These are phyloP conservation scores for Podaxis sp. DNA, from an alignment of 768 basidiomycete species.

Conservation along the genomic window DNA sequence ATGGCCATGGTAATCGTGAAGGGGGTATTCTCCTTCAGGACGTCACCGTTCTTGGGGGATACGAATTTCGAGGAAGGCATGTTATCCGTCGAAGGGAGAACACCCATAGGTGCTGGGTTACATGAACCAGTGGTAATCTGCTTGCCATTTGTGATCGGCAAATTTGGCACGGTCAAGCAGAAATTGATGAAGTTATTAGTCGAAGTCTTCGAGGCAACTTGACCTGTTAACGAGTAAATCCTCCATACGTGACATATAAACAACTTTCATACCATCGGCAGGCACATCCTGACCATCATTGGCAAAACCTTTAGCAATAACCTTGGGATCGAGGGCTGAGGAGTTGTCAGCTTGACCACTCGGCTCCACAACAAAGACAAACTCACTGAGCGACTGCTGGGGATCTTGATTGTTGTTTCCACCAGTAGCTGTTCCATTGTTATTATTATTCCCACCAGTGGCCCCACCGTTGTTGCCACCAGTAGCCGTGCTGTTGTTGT, in stretches of 20 bases:
- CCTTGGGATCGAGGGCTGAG: conserved; percentile 33
- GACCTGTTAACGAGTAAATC: conserved; percentile 40
- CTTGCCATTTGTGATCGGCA: conserved; percentile 52
- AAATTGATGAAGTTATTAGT: conserved; percentile 65
- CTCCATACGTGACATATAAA: conserved; percentile 22
- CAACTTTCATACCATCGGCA: conserved; percentile 35
- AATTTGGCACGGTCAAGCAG: conserved; percentile 42
- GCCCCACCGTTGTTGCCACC: conserved; percentile 11
- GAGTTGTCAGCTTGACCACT: background rate
- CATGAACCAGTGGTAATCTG: conserved; percentile 52
- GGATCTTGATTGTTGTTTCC: conserved; percentile 29
- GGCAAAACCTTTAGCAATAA: conserved; percentile 53
- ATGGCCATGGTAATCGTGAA: conserved; percentile 52
- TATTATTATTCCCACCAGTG: conserved; percentile 22
- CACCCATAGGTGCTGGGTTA: conserved; percentile 58
- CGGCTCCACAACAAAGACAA: background rate
- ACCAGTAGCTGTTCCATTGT: conserved; percentile 13
- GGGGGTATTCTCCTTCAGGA: conserved; percentile 37
- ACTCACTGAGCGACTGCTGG: conserved; percentile 39
- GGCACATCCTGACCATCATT: conserved; percentile 44
- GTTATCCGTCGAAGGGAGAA: conserved; percentile 43
- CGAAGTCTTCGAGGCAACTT: conserved; percentile 50
- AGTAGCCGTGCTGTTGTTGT: conserved; percentile 11
- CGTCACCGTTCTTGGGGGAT: conserved; percentile 40
- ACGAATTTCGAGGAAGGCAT: conserved; percentile 49